Evolutionary conservation across 2,329 filamentous ascomycete species (phyloP).

Genomic region (Trichocomaceae sp.): DNA sequence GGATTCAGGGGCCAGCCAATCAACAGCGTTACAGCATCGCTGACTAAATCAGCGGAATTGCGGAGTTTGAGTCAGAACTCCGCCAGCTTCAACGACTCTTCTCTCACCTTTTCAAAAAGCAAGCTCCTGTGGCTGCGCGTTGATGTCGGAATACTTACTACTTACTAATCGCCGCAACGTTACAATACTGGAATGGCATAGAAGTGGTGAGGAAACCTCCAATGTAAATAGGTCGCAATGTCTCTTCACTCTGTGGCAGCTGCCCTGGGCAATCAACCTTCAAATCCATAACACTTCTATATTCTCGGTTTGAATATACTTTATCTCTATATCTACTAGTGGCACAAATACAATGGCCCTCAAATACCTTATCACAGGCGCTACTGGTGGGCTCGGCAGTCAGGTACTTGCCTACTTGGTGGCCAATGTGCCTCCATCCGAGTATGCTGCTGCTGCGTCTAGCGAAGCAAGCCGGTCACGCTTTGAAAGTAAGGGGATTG

Average conservation of each 20-base stretch:
- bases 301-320: neutral
- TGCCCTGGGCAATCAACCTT: neutral
- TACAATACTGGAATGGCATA: neutral
- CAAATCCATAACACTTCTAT: neutral
- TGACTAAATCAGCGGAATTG: slow-evolving; percentile 2
- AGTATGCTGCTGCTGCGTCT: slow-evolving; percentile 47
- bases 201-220: neutral
- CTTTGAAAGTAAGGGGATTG: slow-evolving; percentile 40
- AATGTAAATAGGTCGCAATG: neutral
- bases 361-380: slow-evolving; percentile 35
- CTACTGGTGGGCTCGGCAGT: slow-evolving; percentile 32
- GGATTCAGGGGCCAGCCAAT: slow-evolving; percentile 8
- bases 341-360: slow-evolving; percentile 20
- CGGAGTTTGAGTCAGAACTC: neutral
- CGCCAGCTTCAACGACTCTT: neutral
- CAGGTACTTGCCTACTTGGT: slow-evolving; percentile 29
- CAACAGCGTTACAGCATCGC: neutral
- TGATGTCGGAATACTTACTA: slow-evolving; percentile 5
- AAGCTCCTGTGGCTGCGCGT: neutral
- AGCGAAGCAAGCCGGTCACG: slow-evolving; percentile 35
- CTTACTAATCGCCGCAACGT: neutral
- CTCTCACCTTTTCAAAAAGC: no score
- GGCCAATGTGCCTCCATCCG: slow-evolving; percentile 33
- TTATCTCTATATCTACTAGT: neutral
- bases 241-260: no score